Evolutionary conservation across 805 yeast species (phyloP), one percentile per base, ranked within the genome.

Genomic region (Candida ovalis): DNA sequence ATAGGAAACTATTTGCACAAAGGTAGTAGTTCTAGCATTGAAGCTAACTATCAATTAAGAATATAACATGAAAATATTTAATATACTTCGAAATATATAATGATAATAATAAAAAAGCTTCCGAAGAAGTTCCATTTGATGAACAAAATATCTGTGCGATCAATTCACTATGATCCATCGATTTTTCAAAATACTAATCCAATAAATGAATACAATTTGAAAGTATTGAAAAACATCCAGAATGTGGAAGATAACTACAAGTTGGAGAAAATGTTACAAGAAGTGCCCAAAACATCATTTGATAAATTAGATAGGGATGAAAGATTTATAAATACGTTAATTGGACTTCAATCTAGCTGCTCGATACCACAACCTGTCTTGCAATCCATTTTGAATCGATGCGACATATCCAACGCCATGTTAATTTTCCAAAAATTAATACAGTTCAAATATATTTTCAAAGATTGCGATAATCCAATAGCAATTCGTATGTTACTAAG

Each of bases 351-450:
- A n/a, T 35, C 38, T 6, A n/a, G 18, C 7, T 35, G 21, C 8
- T 35, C 17, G 17, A 17, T 35, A 35, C 15, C 35, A 12, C 35
- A 30, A 30, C 15, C 35, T 30, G 35, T 30, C 15, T 30, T 30
- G n/a, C 17, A 15, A 7, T 12, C 7, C 17, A 8, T 30, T 12
- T 30, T 30, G 15, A 30, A 15, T 30, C 15, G 9, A 10, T 12
- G 35, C 15, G n/a, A 30, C 15, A 13, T 8, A 17, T 35, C 38
- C 22, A 35, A 35, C 12, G 8, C 7, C 19, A 23, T 35, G 38
- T 17, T 35, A 21, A 35, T 54, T 10, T 50, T 54, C 25, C 42
- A 43, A 33, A 38, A 45, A 10, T 33, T 52, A 7, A 37, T 52
- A 9, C 22, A 25, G 27, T 33, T 45, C 1, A 52, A 54, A 6